Evolutionary conservation across 306 rosid species (phyloP), one percentile per base, ranked within the genome.

Genomic region (Lathyrus sativus): DNA sequence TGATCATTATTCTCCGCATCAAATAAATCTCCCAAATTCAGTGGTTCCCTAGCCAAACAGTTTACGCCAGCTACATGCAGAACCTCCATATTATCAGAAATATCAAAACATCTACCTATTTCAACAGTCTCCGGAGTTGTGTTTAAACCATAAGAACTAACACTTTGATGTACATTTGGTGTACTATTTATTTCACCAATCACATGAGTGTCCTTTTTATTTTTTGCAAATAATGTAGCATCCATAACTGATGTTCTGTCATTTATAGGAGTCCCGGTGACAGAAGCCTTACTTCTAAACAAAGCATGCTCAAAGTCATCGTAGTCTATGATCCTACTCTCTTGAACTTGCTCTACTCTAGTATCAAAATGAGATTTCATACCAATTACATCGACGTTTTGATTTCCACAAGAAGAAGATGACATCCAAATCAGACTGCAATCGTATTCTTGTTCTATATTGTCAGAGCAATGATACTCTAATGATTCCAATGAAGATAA

Each of bases 81-180:
- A 62, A 57, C 74, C 50, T 75, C 77, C 72, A 38, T 24, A 5
- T 72, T 19, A 3, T 82, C 69, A 65, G 67, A 24, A 39, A 51
- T 13, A 15, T 79, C 79, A 37, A 14, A 73, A 58, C 42, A 77
- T 35, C 55, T 72, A 11, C 41, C 43, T 49, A 3, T 66, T 77
- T 74, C 81, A 66, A 55, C 51, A 56, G 70, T 33, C 14, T 68
- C n/a, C 6, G 83, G 76, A 54, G 85, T 77, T 67, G 81, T 35
- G 42, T 72, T 71, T 75, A 85, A 80, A 70, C 85, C 76, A 11
- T 72, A 66, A 71, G 83, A 84, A 58, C 85, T 78, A 63, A 70
- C 79, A 78, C 77, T 78, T 72, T 59, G 70, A 61, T 60, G 70
- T 53, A 60, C 70, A 71, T 19, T 19, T 19, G 1, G 22, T 19